Evolutionary conservation across 257 asterid species (phyloP), one percentile per base, ranked within the genome.

Genomic region (Nemophila menziesii): DNA sequence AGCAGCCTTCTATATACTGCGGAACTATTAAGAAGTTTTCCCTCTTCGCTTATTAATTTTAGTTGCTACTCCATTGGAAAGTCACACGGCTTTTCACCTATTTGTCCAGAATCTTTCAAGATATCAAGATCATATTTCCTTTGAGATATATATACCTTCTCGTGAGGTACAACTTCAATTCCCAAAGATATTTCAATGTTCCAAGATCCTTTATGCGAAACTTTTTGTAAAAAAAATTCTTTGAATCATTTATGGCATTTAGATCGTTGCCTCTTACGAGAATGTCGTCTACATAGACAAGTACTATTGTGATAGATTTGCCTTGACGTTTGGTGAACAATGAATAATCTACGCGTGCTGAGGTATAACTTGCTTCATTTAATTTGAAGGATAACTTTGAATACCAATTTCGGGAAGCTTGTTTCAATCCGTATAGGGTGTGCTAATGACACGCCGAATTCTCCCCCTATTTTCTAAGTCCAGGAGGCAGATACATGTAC

Each of bases 351-450:
- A 13, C 0, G 1, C 16, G 18, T 1, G 27, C 22, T 21, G 23
- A 20, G 1, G 8, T 17, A 12, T 1, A 51, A 2, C 41, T 20
- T 10, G 13, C 17, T 6, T 24, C 5, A 0, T 12, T 2, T 2
- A 40, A 11, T 0, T 39, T n/a, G 4, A 4, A 2, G 0, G 39
- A 22, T 2, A 22, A 3, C 20, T 39, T 51, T 2, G 38, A 9
- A 26, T 7, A 24, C 22, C 50, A 52, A 6, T 42, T 18, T 20
- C 33, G 40, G 0, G 20, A 16, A 0, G 49, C 48, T 16, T 51
- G 40, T 14, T 51, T 51, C 0, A 51, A 39, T 8, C 27, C 40
- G 40, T 51, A 39, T 3, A 51, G 56, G 2, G 26, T 21, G 11
- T 38, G 11, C 10, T 38, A 23, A 5, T 14, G 17, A 16, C 40